Base-by-base conservation (phyloP, 2,329 filamentous ascomycete species). In the Rutstroemia sp. region DNA sequence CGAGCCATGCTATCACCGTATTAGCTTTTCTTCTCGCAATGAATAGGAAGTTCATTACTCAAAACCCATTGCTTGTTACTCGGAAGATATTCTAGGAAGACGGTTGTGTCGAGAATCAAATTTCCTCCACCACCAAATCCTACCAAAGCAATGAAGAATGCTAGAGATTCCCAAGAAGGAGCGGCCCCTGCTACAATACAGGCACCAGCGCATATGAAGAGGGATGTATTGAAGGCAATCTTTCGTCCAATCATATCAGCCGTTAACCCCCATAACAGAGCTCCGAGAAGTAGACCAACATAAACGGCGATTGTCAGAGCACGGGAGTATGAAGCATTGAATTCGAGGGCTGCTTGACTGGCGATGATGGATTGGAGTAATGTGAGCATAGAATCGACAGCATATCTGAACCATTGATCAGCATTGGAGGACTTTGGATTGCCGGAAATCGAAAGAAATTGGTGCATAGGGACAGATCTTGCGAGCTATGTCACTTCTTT, bases 161-260 rank as follows among this genome's bases (percentile, higher is more conserved):
- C 83, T 12, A 89, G 74, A 0, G 80, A 78, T 2, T 78, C 71
- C 83, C 85, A 91, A 60, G 77, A 86, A 1, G 86, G 86, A 58
- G 81, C 78, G 1, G 80, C 82, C 4, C 86, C 87, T 0, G 85
- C 86, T 0, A 87, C 72, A 54, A 88, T 80, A 30, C 78, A 79
- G 49, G 85, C 83, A 5, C 81, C 67, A 4, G 81, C 79, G 64
- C 79, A 84, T 56, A 87, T 74, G 63, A 88, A 77, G 10, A 88
- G 73, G 2, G 81, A 83, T 21, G 81, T 71, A 64, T 88, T 88
- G 72, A 89, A 90, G 5, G 86, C 85, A 61, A 80, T 81, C 60
- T 80, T 79, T 45, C 86, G 77, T 5, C 85, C 86, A 59, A 88
- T 83, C 37, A 88, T 77, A 64, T 89, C 86, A 21, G 83, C 84